Percentiles rank a stretch among this genome's conserved stretches.
Evolutionary conservation across 441 rosid species (phyloP).

Genomic region (Sinapis alba): DNA sequence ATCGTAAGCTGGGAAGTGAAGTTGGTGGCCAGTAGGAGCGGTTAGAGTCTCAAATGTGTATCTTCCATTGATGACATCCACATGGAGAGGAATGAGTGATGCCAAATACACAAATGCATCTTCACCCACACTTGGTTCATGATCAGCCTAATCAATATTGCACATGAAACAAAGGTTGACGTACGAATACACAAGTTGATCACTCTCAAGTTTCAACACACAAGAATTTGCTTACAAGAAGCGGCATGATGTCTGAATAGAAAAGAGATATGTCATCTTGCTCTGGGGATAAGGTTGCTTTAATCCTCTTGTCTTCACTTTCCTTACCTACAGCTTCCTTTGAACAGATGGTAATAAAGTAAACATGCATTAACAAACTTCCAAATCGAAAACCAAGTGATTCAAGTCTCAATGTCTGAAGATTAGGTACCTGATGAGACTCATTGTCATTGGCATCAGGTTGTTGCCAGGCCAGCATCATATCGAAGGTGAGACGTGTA

Average conservation of each 20-base stretch:
- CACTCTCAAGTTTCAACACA: neutral
- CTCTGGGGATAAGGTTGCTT: conserved; percentile 41
- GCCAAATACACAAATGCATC: conserved; percentile 87
- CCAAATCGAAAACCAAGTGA: neutral
- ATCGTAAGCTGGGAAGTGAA: conserved; percentile 85
- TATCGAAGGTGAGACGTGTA: conserved; percentile 68
- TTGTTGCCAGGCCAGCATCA: conserved; percentile 93
- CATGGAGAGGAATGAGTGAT: conserved; percentile 67
- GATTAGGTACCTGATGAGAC: conserved; percentile 37
- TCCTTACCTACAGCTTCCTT: conserved; percentile 67
- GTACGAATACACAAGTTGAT: neutral
- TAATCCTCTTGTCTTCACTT: conserved; percentile 60
- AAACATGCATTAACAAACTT: neutral
- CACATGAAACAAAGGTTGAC: neutral
- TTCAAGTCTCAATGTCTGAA: neutral
- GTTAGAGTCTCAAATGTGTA: conserved; percentile 89
- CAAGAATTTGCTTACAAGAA: conserved; percentile 59
- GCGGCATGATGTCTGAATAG: conserved; percentile 90
- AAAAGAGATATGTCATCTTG: conserved; percentile 82
- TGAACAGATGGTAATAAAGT: conserved; percentile 3
- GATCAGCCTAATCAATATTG: conserved; percentile 59
- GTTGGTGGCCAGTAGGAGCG: conserved; percentile 63
- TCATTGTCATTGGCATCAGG: conserved; percentile 57
- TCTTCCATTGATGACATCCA: conserved; percentile 73
- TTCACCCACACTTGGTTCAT: conserved; percentile 74